These are phyloP conservation scores for Lathyrus oleraceus DNA, from an alignment of 306 rosid genomes.

Conservation along the genomic window DNA sequence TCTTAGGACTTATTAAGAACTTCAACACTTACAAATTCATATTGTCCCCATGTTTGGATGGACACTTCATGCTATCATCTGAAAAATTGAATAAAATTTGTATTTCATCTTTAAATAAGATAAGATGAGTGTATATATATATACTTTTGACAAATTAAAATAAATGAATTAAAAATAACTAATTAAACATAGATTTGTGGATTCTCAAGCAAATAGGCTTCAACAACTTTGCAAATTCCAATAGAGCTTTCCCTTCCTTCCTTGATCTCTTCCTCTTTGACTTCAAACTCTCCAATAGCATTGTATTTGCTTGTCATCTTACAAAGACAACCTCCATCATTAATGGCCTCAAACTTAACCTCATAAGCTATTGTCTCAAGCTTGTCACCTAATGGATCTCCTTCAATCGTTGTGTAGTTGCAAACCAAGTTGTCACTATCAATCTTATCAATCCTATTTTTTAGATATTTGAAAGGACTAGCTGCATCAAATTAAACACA, in stretches of 20 bases:
- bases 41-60: not conserved
- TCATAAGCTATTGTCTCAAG: constrained; percentile 66
- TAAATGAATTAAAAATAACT: constrained; percentile 13
- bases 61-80: constrained; percentile 14
- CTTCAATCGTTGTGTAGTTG: constrained; percentile 75
- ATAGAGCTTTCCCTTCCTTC: constrained; percentile 70
- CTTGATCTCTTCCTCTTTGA: constrained; percentile 63
- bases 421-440: constrained; percentile 60
- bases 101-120: not conserved
- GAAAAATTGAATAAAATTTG: constrained; percentile 32
- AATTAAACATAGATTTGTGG: constrained; percentile 61
- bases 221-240: constrained; percentile 66
- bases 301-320: constrained; percentile 63
- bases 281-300: constrained; percentile 44
- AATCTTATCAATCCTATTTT: constrained; percentile 60
- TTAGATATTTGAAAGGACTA: constrained; percentile 52
- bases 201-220: constrained; percentile 63
- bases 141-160: not conserved
- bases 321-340: constrained; percentile 64
- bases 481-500: constrained; percentile 43
- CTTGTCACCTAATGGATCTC: constrained; percentile 70
- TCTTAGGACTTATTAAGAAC: constrained; percentile 24
- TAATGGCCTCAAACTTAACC: constrained; percentile 63
- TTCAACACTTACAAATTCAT: constrained; percentile 20
- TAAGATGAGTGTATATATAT: not conserved